Evolutionary conservation across 177 flowering plant species (phyloP), one percentile per base, ranked within the genome.

Genomic region (Vitis hybrid): DNA sequence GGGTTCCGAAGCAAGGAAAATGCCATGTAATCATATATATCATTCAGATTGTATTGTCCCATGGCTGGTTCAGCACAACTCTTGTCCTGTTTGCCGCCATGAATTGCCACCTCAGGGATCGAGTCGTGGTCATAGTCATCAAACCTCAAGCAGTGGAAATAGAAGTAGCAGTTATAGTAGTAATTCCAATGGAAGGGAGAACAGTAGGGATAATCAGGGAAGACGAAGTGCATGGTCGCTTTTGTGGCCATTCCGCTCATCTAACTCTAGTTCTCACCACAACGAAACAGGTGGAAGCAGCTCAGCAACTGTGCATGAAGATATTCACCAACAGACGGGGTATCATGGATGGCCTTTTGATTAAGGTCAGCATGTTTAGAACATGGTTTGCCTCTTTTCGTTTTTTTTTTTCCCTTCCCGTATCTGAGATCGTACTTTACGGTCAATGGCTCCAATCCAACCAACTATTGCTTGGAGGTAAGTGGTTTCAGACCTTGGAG

Each of bases 21-120:
- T 88, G 82, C 89, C 91, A 1, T 88, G 91, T 65, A 73, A 82
- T 54, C 91, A 88, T 68, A 64, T 83, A 2, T 88, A 88, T 59
- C 90, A 86, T 61, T 76, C 86, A 2, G 90, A 85, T 60, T 88
- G 91, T 58, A 88, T 88, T 4, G 73, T 81, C 24, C 91, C 91
- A 9, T 88, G 92, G 92, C 74, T 88, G n/a, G 80, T 78, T 59
- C 86, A 82, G 77, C 86, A 82, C 61, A 86, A 83, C 61, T 85
- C 92, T 0, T 88, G 92, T 77, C 92, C 92, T 8, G 88, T 88
- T 35, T 88, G 92, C 74, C 87, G 92, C n/a, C 86, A 79, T 15
- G 90, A 82, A 65, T 58, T 86, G 69, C 73, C 87, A 9, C 68
- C 76, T n/a, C 76, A 70, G 64, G 78, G 73, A 41, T 64, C 73